phyloP scores from a whole-genome alignment of 768 basidiomycete species.

The Trametes sanguinea region DNA sequence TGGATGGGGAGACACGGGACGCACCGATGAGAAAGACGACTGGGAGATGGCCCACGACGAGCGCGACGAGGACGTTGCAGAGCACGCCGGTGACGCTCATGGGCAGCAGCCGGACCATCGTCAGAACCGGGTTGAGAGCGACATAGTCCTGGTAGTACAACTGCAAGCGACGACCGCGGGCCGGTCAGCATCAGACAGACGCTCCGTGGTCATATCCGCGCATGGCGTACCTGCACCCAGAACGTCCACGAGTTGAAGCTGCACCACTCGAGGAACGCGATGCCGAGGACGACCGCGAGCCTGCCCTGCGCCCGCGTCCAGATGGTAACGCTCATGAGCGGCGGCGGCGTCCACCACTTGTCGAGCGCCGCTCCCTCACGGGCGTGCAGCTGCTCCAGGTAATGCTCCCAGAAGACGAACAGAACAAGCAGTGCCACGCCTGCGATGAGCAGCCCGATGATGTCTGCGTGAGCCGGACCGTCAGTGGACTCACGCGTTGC shows the following conservation, averaged over 20 bases:
- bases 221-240: constrained; percentile 43
- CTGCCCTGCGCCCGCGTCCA: constrained; percentile 66
- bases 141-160: constrained; percentile 74
- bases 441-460: constrained; percentile 66
- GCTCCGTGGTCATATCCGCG: not conserved
- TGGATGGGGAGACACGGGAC: constrained; percentile 21
- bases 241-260: constrained; percentile 57
- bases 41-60: constrained; percentile 56
- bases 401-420: constrained; percentile 69
- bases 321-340: constrained; percentile 62
- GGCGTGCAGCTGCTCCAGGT: constrained; percentile 48
- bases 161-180: constrained; percentile 66
- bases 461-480: constrained; percentile 47
- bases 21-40: constrained; percentile 60
- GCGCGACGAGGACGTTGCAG: constrained; percentile 66
- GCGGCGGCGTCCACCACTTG: constrained; percentile 48
- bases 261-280: constrained; percentile 68
- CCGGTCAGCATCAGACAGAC: constrained; percentile 46
- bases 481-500: constrained; percentile 26
- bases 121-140: constrained; percentile 52
- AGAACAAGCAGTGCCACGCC: constrained; percentile 55
- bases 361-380: not conserved
- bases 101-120: constrained; percentile 68
- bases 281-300: constrained; percentile 59
- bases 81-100: constrained; percentile 69